A percentile compares a stretch with the other conserved stretches of the same genome.
phyloP scores from a whole-genome alignment of 129 eudicot species.

The Dittrichia graveolens region DNA sequence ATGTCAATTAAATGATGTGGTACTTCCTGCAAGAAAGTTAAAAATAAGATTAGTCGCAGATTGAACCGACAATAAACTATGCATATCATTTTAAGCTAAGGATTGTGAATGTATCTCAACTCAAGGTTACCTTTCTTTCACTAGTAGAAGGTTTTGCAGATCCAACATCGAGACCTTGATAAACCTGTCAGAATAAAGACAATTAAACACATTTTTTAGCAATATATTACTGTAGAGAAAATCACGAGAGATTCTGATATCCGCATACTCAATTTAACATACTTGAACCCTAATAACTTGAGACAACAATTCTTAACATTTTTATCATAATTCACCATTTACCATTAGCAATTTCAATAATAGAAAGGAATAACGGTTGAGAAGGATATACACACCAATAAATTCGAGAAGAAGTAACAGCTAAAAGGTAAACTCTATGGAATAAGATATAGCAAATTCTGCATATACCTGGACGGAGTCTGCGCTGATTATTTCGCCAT shows the following conservation, averaged over 20 bases:
- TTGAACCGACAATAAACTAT: too few relatives aligned
- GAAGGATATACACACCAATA: background rate
- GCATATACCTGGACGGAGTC: conserved; percentile 85
- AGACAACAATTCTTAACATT: background rate
- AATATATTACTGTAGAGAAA: background rate
- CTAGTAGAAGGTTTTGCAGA: conserved; percentile 88
- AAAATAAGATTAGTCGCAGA: too few relatives aligned
- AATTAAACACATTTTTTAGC: background rate
- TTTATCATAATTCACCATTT: conserved; percentile 5
- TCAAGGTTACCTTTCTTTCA: conserved; percentile 62
- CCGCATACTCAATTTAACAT: background rate
- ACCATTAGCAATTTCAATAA: background rate
- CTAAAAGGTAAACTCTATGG: background rate
- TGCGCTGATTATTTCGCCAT: conserved; percentile 96
- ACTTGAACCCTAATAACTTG: background rate
- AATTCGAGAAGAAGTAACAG: background rate
- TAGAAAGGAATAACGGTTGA: background rate
- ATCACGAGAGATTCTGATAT: background rate
- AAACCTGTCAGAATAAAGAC: conserved; percentile 54
- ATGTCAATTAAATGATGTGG: conserved; percentile 91
- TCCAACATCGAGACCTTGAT: conserved; percentile 92
- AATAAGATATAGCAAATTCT: conserved; percentile 4
- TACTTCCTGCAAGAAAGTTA: conserved; percentile 72
- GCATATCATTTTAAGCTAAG: background rate
- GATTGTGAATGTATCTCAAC: conserved; percentile 12